Conservation (phyloP, 495 filamentous ascomycete genomes). For the Baudoinia panamericana region DNA sequence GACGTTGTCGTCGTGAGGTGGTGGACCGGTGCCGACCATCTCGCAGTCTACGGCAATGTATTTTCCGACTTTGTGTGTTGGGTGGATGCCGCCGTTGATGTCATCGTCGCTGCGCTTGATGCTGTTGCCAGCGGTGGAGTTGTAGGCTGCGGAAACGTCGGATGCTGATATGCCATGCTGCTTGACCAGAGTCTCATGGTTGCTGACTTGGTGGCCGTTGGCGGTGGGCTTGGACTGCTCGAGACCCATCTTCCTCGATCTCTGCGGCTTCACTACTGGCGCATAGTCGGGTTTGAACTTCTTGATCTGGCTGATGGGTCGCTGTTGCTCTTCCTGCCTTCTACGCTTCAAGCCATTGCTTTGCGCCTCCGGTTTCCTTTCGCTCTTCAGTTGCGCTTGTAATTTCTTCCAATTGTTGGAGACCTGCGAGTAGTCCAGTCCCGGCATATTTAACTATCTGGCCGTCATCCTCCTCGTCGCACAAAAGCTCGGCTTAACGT, state of each 20-base stretch:
- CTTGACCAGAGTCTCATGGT: constrained; percentile 38
- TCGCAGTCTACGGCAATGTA: constrained; percentile 93
- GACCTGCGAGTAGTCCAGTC: constrained; percentile 24
- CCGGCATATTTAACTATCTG: constrained; percentile 9
- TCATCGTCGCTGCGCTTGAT: constrained; percentile 10
- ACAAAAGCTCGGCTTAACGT: too few species aligned
- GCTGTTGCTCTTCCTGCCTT: constrained; percentile 7
- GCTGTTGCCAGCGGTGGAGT: constrained; percentile 24
- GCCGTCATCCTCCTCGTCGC: too few species aligned
- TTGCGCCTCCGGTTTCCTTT: constrained; percentile 6
- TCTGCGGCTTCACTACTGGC: constrained; percentile 21
- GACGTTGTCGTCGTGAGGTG: constrained; percentile 42
- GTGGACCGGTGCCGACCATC: constrained; percentile 80
- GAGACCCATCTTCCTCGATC: constrained; percentile 24
- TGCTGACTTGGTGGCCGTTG: too few species aligned
- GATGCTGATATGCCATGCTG: constrained; percentile 49
- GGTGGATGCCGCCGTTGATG: constrained; percentile 38
- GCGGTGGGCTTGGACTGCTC: constrained; percentile 11
- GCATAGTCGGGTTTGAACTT: constrained; percentile 60
- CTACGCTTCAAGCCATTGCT: constrained; percentile 23
- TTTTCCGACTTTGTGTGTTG: constrained; percentile 51
- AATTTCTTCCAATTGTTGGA: constrained; percentile 37
- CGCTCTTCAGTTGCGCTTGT: constrained; percentile 24
- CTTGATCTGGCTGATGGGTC: constrained; percentile 36
- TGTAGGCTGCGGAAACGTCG: constrained; percentile 49